Evolutionary conservation across 163 green algal genomes (phyloP).

Genomic region (Chlorella variabilis): DNA sequence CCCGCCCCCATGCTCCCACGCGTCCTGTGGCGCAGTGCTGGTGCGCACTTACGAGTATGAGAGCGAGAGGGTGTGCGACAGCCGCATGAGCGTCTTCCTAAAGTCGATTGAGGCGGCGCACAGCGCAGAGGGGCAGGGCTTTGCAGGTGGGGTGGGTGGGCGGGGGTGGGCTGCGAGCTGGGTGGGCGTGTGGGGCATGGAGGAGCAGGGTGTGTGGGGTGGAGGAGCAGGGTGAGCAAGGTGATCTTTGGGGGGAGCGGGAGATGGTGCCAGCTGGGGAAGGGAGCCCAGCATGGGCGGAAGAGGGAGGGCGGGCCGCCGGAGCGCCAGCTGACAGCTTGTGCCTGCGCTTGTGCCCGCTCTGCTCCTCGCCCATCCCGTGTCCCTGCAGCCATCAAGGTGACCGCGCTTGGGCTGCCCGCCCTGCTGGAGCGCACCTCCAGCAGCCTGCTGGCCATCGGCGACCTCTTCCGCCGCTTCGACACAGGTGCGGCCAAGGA

Average conservation of each 20-base stretch:
- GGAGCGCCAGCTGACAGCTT: too few species aligned
- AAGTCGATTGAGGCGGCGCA: constrained; percentile 73
- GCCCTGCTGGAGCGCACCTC: constrained; percentile 81
- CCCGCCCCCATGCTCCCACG: background rate
- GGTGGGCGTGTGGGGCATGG: too few species aligned
- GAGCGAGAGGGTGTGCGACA: constrained; percentile 76
- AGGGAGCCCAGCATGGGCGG: too few species aligned
- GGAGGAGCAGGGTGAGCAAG: too few species aligned
- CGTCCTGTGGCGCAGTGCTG: constrained; percentile 39
- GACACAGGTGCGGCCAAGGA: constrained; percentile 65
- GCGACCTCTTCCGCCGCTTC: constrained; percentile 74
- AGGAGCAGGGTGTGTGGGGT: too few species aligned
- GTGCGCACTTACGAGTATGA: constrained; percentile 51
- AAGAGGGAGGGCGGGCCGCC: too few species aligned
- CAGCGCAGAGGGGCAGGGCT: constrained; percentile 69
- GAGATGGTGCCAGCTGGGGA: too few species aligned
- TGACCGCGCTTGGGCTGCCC: constrained; percentile 89
- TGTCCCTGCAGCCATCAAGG: constrained; percentile 38
- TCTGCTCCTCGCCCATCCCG: too few species aligned
- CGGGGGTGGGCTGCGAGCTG: too few species aligned
- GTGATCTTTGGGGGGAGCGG: too few species aligned
- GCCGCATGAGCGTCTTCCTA: constrained; percentile 80
- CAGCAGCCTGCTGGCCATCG: constrained; percentile 65
- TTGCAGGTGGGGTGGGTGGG: constrained; percentile 60
- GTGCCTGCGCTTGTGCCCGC: too few species aligned